Percentiles rank a stretch among this genome's conserved stretches.
These are phyloP conservation scores for Cryptococcus jaspeensis DNA, from an alignment of 1,284 basidiomycete species.

Conservation along the genomic window DNA sequence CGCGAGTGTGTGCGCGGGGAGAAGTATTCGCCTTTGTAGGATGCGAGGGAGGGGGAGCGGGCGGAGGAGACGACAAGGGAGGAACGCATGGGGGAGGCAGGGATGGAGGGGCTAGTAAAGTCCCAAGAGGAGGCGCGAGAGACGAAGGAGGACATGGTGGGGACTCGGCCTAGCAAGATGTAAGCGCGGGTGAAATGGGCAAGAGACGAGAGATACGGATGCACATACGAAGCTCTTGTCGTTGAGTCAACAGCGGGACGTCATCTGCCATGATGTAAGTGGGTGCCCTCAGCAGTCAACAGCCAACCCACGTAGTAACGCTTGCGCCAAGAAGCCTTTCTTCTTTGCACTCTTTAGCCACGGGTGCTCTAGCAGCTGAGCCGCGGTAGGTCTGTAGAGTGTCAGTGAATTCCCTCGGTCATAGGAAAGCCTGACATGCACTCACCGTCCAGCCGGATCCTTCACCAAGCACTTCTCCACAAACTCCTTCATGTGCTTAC, in stretches of 20 bases:
- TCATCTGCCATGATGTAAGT: conserved; percentile 9
- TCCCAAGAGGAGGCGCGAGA: conserved; percentile 43
- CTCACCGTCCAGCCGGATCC: conserved; percentile 69
- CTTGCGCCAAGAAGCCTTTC: conserved; percentile 33
- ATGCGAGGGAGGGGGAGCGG: conserved; percentile 18
- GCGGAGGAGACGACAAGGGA: conserved; percentile 6
- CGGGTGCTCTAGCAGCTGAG: conserved; percentile 26
- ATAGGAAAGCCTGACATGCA: conserved; percentile 3
- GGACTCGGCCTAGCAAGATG: conserved; percentile 25
- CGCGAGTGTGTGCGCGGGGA: conserved; percentile 18
- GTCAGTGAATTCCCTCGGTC: background rate
- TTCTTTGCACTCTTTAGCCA: conserved; percentile 39
- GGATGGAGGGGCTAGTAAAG: conserved; percentile 32
- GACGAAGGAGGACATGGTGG: conserved; percentile 32
- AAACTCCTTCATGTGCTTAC: conserved; percentile 84
- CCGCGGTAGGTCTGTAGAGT: conserved; percentile 26
- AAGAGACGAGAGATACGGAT: background rate
- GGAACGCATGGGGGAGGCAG: conserved; percentile 27
- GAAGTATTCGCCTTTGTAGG: conserved; percentile 20
- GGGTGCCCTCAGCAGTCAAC: background rate
- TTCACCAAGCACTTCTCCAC: conserved; percentile 78
- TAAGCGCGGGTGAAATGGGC: background rate
- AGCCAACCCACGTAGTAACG: conserved; percentile 27
- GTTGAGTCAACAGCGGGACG: conserved; percentile 29
- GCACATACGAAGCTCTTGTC: conserved; percentile 42